Evolutionary conservation across 2,329 filamentous ascomycete species (phyloP), one percentile per base, ranked within the genome.

Genomic region (Drechmeria coniospora): DNA sequence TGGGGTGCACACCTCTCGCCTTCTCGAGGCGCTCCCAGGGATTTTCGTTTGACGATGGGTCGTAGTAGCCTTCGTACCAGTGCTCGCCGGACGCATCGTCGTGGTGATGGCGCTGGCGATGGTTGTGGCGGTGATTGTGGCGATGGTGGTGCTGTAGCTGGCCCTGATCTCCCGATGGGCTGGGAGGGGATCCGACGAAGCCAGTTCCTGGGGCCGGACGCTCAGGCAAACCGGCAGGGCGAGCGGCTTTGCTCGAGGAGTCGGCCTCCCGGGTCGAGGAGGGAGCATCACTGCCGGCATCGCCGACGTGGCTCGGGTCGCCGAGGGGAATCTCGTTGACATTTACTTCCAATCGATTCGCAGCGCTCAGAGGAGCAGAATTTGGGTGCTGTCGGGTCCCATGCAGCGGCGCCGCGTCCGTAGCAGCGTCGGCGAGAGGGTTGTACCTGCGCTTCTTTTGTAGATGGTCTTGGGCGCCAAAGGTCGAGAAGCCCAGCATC

Each of bases 401-500:
- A 5, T 21, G 25, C 9, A 4, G 25, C 26, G 18, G 26, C 20
- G 18, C 12, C 25, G 17, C 17, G 17, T 21, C 20, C 11, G 45
- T 34, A 8, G 32, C 24, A 21, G 63, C 64, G 39, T 68, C 68
- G 27, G 53, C 56, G 16, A 59, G 52, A 12, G 65, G 57, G 42
- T 79, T 72, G 50, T 70, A 76, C 43, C 74, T 75, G 34, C 77
- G 66, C 47, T 78, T 79, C 49, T 79, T 80, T 23, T 61, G 60
- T 2, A 63, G 55, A 3, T 50, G 54, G 28, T 56, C 47, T 38
- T 65, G 57, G 8, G 54, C 51, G 38, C 78, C 78, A 44, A 86
- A 86, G 32, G 68, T 65, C 7, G 73, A 65, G 51, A 84, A 84
- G 36, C 79, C 79, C 73, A 84, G 77, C 25, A 68, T 63, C 23